Evolutionary conservation across 139 green algal species (phyloP).

Genomic region (Chlorella sp.): DNA sequence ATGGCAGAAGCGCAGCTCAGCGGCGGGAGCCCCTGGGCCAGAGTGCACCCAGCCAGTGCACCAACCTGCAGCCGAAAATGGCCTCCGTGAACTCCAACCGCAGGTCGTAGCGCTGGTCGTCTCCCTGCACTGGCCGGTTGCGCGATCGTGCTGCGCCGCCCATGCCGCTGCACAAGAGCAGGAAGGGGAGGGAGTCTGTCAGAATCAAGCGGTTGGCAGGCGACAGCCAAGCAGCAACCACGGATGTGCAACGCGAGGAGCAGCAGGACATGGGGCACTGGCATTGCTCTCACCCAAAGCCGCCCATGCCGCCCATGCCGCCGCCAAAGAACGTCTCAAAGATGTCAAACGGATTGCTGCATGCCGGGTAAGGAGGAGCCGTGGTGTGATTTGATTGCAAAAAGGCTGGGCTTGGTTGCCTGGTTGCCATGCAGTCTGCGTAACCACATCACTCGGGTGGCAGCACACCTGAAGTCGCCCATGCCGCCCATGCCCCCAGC

Average conservation of each 20-base stretch:
- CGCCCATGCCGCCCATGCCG: constrained; percentile 68
- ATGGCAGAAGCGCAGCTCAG: too few relatives aligned
- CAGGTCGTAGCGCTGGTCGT: constrained; percentile 90
- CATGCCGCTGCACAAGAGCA: constrained; percentile 43
- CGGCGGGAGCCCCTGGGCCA: too few relatives aligned
- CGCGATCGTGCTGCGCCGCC: constrained; percentile 53
- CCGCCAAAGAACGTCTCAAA: constrained; percentile 99
- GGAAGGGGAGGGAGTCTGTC: neutral
- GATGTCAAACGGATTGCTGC: constrained; percentile 96
- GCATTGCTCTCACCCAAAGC: constrained; percentile 54
- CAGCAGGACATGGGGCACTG: too few relatives aligned
- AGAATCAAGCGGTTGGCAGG: neutral
- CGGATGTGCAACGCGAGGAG: too few relatives aligned
- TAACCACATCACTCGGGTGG: too few relatives aligned
- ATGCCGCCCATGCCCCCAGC: constrained; percentile 68
- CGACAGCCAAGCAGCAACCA: neutral
- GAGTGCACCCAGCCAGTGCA: too few relatives aligned
- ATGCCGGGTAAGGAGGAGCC: too few relatives aligned
- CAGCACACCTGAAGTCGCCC: constrained; percentile 65
- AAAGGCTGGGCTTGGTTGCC: too few relatives aligned
- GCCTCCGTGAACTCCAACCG: constrained; percentile 92
- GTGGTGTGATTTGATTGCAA: too few relatives aligned
- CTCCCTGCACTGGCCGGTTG: constrained; percentile 67
- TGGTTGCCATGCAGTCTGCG: too few relatives aligned
- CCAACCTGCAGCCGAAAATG: constrained; percentile 86